These are phyloP conservation scores for Hippophae tibetana DNA, from an alignment of 306 rosid genomes.

Conservation along the genomic window DNA sequence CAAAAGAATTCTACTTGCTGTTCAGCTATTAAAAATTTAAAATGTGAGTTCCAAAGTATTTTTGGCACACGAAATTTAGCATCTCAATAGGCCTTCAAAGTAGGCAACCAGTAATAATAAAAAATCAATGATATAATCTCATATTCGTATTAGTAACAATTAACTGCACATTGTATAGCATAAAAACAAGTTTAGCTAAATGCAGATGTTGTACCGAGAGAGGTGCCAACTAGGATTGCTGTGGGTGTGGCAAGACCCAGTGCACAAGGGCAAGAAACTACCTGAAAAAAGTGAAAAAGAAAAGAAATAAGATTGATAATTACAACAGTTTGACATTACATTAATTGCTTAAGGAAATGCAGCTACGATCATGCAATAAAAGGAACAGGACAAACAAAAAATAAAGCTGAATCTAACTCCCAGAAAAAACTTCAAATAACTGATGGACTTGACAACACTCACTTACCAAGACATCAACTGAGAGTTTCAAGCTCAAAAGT, in stretches of 20 bases:
- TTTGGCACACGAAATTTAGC: no score
- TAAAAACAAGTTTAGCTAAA: conserved; percentile 14
- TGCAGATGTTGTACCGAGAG: conserved; percentile 50
- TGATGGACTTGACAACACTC: conserved; percentile 13
- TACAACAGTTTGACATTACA: neutral
- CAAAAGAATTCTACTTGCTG: no score
- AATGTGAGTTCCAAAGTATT: no score
- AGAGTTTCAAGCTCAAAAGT: conserved; percentile 87
- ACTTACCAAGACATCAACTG: conserved; percentile 94
- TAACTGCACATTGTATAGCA: neutral
- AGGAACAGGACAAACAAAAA: no score
- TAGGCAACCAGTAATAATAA: no score
- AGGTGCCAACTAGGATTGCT: conserved; percentile 94
- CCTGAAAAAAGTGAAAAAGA: conserved; percentile 35
- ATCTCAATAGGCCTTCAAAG: no score
- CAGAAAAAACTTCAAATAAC: neutral
- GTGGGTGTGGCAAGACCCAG: conserved; percentile 98
- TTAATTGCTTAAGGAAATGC: neutral
- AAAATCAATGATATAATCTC: no score
- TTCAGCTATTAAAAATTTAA: no score
- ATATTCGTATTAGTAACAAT: neutral
- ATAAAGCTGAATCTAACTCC: neutral
- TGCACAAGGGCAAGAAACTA: conserved; percentile 98
- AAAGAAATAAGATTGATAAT: neutral
- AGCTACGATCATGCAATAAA: neutral